These are phyloP conservation scores for Drosera capensis DNA, from an alignment of 148 eudicot genomes.

Conservation along the genomic window DNA sequence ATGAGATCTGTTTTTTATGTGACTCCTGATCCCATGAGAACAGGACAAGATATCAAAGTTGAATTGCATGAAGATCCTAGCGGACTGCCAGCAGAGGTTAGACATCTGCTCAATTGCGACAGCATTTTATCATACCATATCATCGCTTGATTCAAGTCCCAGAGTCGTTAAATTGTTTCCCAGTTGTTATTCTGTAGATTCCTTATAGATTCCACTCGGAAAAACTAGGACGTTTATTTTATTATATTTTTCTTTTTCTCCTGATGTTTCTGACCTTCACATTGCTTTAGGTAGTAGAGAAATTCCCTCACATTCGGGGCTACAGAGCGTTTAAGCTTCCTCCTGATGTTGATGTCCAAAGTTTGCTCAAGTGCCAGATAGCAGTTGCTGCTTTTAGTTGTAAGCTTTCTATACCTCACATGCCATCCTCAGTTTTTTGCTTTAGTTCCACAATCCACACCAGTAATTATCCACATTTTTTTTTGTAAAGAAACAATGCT, in stretches of 20 bases:
- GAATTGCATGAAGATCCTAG: constrained; percentile 37
- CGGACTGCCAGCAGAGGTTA: constrained; percentile 50
- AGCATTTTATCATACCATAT: not conserved
- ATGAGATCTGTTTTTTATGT: not conserved
- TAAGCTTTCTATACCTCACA: constrained; percentile 22
- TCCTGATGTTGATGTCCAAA: constrained; percentile 30
- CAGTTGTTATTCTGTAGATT: not conserved
- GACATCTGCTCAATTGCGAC: not conserved
- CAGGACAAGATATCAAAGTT: constrained; percentile 66
- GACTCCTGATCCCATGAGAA: constrained; percentile 12
- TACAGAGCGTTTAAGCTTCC: constrained; percentile 51
- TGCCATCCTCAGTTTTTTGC: not conserved
- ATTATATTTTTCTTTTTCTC: not conserved
- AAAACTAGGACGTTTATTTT: not conserved
- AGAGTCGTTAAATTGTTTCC: not conserved
- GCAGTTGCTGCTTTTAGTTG: constrained; percentile 58
- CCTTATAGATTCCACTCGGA: not conserved
- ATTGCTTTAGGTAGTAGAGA: constrained; percentile 51
- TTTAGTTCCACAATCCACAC: too few species aligned
- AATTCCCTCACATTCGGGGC: constrained; percentile 79
- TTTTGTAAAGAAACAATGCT: too few species aligned
- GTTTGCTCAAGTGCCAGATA: constrained; percentile 62
- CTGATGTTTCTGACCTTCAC: constrained; percentile 2
- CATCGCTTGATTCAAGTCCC: not conserved
- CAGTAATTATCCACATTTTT: too few species aligned